A percentile compares a stretch with the other conserved stretches of the same genome.
Evolutionary conservation across 257 asterid genomes (phyloP).

Genomic region (Gentiana macrophylla): DNA sequence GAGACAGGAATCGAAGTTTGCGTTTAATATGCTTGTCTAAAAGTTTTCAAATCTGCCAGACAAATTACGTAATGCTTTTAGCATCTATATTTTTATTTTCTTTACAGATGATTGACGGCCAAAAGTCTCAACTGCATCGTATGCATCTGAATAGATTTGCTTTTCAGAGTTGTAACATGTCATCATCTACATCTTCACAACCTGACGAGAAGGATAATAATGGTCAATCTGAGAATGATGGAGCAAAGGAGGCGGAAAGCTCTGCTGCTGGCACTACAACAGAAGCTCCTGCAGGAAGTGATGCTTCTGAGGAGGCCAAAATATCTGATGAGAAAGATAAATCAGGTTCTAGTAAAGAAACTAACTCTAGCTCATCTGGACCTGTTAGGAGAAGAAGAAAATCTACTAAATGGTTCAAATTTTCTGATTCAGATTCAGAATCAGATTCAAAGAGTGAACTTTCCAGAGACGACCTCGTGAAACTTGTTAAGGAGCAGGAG

Average conservation of each 20-base stretch:
- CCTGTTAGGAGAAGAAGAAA: slow-evolving; percentile 21
- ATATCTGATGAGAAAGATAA: slow-evolving; percentile 26
- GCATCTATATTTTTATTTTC: too few species aligned
- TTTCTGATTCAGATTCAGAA: slow-evolving; percentile 19
- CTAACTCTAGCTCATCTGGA: slow-evolving; percentile 10
- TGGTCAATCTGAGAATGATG: slow-evolving; percentile 27
- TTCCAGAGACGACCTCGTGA: slow-evolving; percentile 63
- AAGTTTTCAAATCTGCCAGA: background rate
- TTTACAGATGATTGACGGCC: slow-evolving; percentile 27
- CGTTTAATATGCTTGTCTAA: too few species aligned
- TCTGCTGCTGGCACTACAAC: slow-evolving; percentile 26
- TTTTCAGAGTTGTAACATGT: slow-evolving; percentile 37
- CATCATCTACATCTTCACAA: slow-evolving; percentile 54
- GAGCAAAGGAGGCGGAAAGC: slow-evolving; percentile 15
- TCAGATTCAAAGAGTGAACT: slow-evolving; percentile 48
- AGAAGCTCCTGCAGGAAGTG: slow-evolving; percentile 24
- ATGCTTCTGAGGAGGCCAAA: slow-evolving; percentile 20
- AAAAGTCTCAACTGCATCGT: slow-evolving; percentile 24
- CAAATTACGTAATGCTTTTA: background rate
- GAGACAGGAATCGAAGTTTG: background rate
- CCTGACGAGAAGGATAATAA: slow-evolving; percentile 30
- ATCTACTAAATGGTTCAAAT: slow-evolving; percentile 30
- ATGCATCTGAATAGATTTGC: slow-evolving; percentile 24
- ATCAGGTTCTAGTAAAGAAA: slow-evolving; percentile 42
- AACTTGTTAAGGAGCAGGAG: slow-evolving; percentile 63